Evolutionary conservation across 331 rosid species (phyloP).

Genomic region (Saraca asoca): DNA sequence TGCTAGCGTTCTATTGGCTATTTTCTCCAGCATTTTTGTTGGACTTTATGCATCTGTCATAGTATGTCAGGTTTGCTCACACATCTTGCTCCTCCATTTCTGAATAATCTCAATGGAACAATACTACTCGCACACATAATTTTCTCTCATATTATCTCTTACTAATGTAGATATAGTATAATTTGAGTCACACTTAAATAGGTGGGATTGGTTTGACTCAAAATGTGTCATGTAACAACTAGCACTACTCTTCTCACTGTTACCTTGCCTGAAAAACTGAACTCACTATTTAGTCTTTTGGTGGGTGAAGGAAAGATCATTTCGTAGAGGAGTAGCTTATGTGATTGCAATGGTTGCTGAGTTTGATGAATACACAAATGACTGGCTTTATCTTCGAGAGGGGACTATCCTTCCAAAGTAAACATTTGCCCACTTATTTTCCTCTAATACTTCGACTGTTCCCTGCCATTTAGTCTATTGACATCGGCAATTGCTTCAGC

Average conservation of each 20-base stretch:
- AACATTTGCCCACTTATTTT: conserved; percentile 38
- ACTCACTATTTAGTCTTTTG: conserved; percentile 22
- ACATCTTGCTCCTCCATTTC: not conserved
- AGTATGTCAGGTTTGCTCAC: conserved; percentile 71
- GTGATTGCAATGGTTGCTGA: conserved; percentile 45
- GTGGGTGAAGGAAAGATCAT: conserved; percentile 31
- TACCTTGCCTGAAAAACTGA: conserved; percentile 19
- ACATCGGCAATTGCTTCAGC: conserved; percentile 54
- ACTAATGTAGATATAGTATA: too few species aligned
- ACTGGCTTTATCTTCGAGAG: conserved; percentile 86
- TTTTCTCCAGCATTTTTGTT: conserved; percentile 66
- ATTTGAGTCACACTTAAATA: too few species aligned
- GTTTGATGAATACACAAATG: conserved; percentile 68
- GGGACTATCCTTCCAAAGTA: conserved; percentile 82
- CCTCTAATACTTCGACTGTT: not conserved
- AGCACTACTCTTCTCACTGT: not conserved
- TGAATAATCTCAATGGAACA: not conserved
- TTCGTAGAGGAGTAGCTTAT: conserved; percentile 63
- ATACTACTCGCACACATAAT: too few species aligned
- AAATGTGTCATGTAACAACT: too few species aligned
- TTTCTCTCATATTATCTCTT: too few species aligned
- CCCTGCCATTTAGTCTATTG: conserved; percentile 27
- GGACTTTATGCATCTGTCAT: conserved; percentile 77
- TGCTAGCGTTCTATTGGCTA: conserved; percentile 61
- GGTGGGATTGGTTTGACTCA: too few species aligned